These are phyloP conservation scores for Ophiostoma populinum DNA, from an alignment of 2,329 filamentous ascomycete genomes.

Conservation along the genomic window DNA sequence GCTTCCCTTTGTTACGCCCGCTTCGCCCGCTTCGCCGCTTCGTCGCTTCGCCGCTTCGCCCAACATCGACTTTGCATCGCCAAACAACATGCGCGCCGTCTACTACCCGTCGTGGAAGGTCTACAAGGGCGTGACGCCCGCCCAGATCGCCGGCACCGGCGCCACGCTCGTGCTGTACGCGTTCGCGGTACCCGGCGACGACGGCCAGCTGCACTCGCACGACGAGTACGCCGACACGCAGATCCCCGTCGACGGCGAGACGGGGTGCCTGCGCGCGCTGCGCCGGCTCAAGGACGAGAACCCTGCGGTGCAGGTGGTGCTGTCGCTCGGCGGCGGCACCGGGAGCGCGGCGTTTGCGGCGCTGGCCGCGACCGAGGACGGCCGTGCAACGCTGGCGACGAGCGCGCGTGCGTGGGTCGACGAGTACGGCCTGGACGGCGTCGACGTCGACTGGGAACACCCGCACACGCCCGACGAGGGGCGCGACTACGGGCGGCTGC, in stretches of 20 bases:
- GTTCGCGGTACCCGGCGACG: no score
- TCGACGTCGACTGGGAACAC: constrained; percentile 57
- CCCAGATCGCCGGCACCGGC: constrained; percentile 44
- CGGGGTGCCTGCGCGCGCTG: constrained; percentile 43
- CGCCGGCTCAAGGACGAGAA: constrained; percentile 38
- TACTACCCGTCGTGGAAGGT: constrained; percentile 52
- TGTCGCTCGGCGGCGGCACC: constrained; percentile 48
- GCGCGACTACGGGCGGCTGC: constrained; percentile 37
- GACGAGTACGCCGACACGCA: constrained; percentile 47
- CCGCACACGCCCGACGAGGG: constrained; percentile 36
- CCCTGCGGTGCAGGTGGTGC: constrained; percentile 37
- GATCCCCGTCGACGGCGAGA: constrained; percentile 39
- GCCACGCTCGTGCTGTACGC: constrained; percentile 42
- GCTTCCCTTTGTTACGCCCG: no score
- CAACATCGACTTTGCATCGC: no score
- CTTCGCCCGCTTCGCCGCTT: no score
- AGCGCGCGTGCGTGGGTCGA: constrained; percentile 37
- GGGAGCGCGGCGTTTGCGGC: constrained; percentile 44
- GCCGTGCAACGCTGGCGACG: constrained; percentile 36
- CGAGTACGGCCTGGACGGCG: constrained; percentile 40
- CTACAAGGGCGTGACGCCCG: constrained; percentile 42
- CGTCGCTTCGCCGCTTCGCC: no score
- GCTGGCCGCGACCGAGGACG: constrained; percentile 30
- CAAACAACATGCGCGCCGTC: no score
- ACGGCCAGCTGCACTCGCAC: constrained; percentile 19